These are phyloP conservation scores for Cladosporium colombiae DNA, from an alignment of 2,329 filamentous ascomycete species.

Conservation along the genomic window DNA sequence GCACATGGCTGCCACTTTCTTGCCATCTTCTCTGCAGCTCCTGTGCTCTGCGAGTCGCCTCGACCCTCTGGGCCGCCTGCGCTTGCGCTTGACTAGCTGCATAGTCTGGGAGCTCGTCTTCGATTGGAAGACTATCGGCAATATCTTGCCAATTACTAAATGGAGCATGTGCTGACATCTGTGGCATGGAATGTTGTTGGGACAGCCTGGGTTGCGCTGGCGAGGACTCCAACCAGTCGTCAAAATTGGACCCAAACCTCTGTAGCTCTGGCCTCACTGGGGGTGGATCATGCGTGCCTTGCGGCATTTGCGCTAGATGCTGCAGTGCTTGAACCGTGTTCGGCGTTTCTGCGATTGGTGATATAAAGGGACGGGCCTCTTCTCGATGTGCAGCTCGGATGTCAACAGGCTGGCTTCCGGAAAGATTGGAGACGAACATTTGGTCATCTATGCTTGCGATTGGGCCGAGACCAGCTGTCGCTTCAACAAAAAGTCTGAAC, in stretches of 20 bases:
- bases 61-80: conserved; percentile 40
- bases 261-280: conserved; percentile 20
- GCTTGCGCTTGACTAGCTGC: conserved; percentile 51
- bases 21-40: conserved; percentile 50
- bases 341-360: conserved; percentile 30
- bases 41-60: conserved; percentile 46
- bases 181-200: conserved; percentile 17
- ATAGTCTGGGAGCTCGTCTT: conserved; percentile 48
- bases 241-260: conserved; percentile 21
- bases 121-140: conserved; percentile 28
- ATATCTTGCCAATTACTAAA: conserved; percentile 20
- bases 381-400: background rate
- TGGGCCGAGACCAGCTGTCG: conserved; percentile 35
- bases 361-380: conserved; percentile 11
- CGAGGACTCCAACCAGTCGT: conserved; percentile 28
- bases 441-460: conserved; percentile 15
- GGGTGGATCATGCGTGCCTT: conserved; percentile 4
- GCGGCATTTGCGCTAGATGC: conserved; percentile 32
- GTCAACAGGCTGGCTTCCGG: background rate
- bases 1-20: conserved; percentile 24
- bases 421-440: background rate
- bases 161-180: background rate
- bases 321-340: conserved; percentile 31
- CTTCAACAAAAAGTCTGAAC: conserved; percentile 36
- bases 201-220: conserved; percentile 15